Conservation (phyloP, 495 filamentous ascomycete genomes). For the Rusavskia elegans region DNA sequence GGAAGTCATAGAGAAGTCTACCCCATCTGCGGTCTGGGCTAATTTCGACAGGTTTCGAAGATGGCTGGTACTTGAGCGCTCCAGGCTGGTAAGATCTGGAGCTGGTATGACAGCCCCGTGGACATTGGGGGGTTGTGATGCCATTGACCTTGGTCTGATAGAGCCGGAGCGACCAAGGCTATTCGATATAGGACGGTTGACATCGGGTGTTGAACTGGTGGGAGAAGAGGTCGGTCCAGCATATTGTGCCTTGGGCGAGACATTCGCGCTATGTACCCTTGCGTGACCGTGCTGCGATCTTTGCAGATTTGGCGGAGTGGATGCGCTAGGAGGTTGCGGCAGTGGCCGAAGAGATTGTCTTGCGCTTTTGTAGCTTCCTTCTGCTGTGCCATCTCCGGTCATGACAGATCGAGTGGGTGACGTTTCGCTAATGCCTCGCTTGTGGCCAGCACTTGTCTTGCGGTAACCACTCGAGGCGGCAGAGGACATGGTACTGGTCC, state of each 20-base stretch:
- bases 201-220: conserved; percentile 18
- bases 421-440: conserved; percentile 61
- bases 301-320: conserved; percentile 20
- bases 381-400: conserved; percentile 28
- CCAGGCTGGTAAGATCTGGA: conserved; percentile 62
- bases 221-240: conserved; percentile 18
- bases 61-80: conserved; percentile 74
- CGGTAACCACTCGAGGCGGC: conserved; percentile 48
- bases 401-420: conserved; percentile 26
- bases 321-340: conserved; percentile 46
- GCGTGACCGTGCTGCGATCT: conserved; percentile 20
- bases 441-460: conserved; percentile 37
- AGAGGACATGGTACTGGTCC: conserved; percentile 66
- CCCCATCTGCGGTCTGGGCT: conserved; percentile 54
- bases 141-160: conserved; percentile 20
- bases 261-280: conserved; percentile 28
- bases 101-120: conserved; percentile 27
- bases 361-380: conserved; percentile 47
- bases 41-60: conserved; percentile 78
- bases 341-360: conserved; percentile 67
- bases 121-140: conserved; percentile 26
- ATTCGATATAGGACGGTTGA: conserved; percentile 13
- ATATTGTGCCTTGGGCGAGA: conserved; percentile 24
- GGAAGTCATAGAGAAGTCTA: conserved; percentile 63
- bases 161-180: conserved; percentile 20